A percentile compares a stretch with the other conserved stretches of the same genome.
Evolutionary conservation across 1,139 yeast species (phyloP).

Genomic region (Lodderomyces pseudojiufengensis): DNA sequence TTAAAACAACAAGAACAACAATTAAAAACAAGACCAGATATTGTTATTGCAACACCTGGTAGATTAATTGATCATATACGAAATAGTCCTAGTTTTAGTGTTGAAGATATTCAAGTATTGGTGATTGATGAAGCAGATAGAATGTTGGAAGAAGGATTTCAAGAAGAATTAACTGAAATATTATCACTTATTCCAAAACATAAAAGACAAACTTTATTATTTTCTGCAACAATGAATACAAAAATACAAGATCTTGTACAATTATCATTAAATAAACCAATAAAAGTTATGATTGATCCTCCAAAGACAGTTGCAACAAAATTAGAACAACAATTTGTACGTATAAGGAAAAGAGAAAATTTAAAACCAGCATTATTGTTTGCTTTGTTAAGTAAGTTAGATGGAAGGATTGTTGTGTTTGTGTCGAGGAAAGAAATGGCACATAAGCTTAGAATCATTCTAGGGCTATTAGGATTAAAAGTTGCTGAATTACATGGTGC

Average conservation of each 20-base stretch:
- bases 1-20: conserved; percentile 94
- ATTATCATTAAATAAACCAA: conserved; percentile 84
- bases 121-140: conserved; percentile 98
- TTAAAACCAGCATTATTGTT: conserved; percentile 80
- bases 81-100: conserved; percentile 89
- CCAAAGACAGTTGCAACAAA: conserved; percentile 90
- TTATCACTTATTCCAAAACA: conserved; percentile 75
- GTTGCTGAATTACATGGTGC: conserved; percentile 96
- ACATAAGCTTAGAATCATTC: conserved; percentile 76
- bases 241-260: conserved; percentile 84
- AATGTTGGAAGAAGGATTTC: conserved; percentile 98
- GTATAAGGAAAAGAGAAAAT: conserved; percentile 86
- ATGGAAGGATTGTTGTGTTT: conserved; percentile 79
- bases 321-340: conserved; percentile 85
- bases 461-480: conserved; percentile 81
- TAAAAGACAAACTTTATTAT: conserved; percentile 87
- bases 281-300: conserved; percentile 92
- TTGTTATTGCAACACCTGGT: conserved; percentile 97
- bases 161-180: conserved; percentile 87
- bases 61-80: conserved; percentile 95
- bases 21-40: conserved; percentile 86
- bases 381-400: conserved; percentile 63
- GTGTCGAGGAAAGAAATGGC: conserved; percentile 90
- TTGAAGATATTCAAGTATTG: conserved; percentile 85
- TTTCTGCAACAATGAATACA: conserved; percentile 97